A percentile compares a stretch with the other conserved stretches of the same genome.
Evolutionary conservation across 805 yeast genomes (phyloP).

Genomic region (Nakazawaea ernobii): DNA sequence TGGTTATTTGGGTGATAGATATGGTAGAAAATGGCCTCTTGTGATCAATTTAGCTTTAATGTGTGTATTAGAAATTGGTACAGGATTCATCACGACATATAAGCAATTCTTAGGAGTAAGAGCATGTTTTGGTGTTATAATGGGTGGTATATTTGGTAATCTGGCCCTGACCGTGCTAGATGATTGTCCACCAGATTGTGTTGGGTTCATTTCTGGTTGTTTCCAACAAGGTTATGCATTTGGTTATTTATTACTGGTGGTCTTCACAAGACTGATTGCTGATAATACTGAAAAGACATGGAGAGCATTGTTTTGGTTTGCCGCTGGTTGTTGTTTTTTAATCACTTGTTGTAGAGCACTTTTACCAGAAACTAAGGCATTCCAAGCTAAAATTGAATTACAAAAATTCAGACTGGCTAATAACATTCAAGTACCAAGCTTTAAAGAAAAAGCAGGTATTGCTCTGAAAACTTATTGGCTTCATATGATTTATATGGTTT

Average conservation of each 20-base stretch:
- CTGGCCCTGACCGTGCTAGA: constrained; percentile 50
- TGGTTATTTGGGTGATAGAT: constrained; percentile 53
- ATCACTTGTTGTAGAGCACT: constrained; percentile 35
- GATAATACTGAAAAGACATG: constrained; percentile 47
- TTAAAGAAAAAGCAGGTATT: constrained; percentile 25
- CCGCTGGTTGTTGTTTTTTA: constrained; percentile 49
- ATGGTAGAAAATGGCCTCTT: constrained; percentile 58
- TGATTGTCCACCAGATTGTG: constrained; percentile 45
- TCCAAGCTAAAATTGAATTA: constrained; percentile 33
- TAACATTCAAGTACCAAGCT: constrained; percentile 25
- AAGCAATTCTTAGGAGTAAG: constrained; percentile 56
- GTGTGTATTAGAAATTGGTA: constrained; percentile 52
- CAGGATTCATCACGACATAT: constrained; percentile 55
- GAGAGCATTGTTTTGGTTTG: constrained; percentile 66
- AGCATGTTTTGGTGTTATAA: constrained; percentile 54
- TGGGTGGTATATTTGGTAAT: constrained; percentile 54
- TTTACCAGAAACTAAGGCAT: constrained; percentile 51
- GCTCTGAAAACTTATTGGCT: constrained; percentile 50
- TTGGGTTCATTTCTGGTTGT: constrained; percentile 58
- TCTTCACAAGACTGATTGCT: constrained; percentile 59
- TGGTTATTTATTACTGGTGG: constrained; percentile 60
- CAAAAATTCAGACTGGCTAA: constrained; percentile 25
- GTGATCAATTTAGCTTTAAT: constrained; percentile 39
- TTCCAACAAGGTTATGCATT: constrained; percentile 80
- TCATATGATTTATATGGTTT: constrained; percentile 46